Evolutionary conservation across 2,329 filamentous ascomycete genomes (phyloP).

Genomic region (Neospermospora avenae): DNA sequence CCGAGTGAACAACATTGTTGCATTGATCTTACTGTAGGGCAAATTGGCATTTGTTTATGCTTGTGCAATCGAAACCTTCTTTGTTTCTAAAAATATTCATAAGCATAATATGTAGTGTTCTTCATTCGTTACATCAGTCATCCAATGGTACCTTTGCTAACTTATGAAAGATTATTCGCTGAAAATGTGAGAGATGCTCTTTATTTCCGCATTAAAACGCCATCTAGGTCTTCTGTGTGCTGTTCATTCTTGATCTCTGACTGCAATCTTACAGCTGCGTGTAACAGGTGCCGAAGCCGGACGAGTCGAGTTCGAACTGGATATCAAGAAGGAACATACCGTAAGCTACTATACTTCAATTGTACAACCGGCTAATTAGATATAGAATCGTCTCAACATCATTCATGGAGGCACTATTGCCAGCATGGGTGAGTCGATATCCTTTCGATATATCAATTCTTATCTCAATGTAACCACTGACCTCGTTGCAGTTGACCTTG

Average conservation of each 20-base stretch:
- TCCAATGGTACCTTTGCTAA: neutral
- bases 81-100: too few species aligned
- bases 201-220: too few species aligned
- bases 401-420: slow-evolving; percentile 78
- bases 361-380: neutral
- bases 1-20: neutral
- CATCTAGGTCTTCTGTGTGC: too few species aligned
- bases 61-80: too few species aligned
- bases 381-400: slow-evolving; percentile 70
- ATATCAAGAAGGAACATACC: slow-evolving; percentile 72
- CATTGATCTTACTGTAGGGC: neutral
- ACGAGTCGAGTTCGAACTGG: slow-evolving; percentile 71
- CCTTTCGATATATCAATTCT: too few species aligned
- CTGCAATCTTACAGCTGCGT: slow-evolving; percentile 51
- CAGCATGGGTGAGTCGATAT: slow-evolving; percentile 49
- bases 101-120: too few species aligned
- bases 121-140: neutral
- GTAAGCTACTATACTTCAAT: slow-evolving; percentile 40
- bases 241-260: too few species aligned
- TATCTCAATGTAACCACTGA: neutral
- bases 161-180: slow-evolving; percentile 31
- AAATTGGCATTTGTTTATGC: too few species aligned
- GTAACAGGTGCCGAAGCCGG: slow-evolving; percentile 63
- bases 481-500: slow-evolving; percentile 50
- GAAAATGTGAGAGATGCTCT: slow-evolving; percentile 30